A percentile compares a stretch with the other conserved stretches of the same genome.
Conservation (phyloP, 2,329 filamentous ascomycete genomes). For the Periconia sp. region DNA sequence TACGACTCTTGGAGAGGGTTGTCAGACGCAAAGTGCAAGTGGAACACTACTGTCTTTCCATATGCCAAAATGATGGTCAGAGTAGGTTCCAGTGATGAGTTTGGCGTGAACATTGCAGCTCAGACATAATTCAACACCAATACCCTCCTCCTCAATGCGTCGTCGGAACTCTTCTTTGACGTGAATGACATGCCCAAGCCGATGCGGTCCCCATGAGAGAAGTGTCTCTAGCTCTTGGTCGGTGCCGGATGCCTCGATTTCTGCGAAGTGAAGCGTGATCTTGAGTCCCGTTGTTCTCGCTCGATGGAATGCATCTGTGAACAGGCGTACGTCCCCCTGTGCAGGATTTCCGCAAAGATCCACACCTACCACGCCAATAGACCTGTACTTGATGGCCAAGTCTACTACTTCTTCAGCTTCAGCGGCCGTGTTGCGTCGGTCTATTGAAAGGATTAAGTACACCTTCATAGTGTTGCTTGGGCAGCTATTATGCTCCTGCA, state of each 20-base stretch:
- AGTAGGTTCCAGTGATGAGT: conserved; percentile 69
- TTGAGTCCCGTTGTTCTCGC: conserved; percentile 64
- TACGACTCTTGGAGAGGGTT: not conserved
- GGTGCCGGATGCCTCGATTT: conserved; percentile 64
- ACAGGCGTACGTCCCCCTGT: conserved; percentile 65
- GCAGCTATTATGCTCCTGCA: conserved; percentile 58
- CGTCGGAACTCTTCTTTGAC: conserved; percentile 66
- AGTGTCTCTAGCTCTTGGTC: conserved; percentile 68
- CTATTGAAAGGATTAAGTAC: conserved; percentile 75
- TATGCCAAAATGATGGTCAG: conserved; percentile 77
- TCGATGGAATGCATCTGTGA: conserved; percentile 63
- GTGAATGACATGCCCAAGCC: conserved; percentile 81
- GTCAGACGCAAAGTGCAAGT: conserved; percentile 71
- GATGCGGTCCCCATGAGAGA: conserved; percentile 68
- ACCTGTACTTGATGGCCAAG: conserved; percentile 64
- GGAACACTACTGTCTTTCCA: conserved; percentile 65
- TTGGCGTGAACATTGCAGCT: conserved; percentile 81
- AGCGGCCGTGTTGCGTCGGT: conserved; percentile 65
- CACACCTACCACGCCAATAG: conserved; percentile 69
- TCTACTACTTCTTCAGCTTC: conserved; percentile 70
- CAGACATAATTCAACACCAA: conserved; percentile 78
- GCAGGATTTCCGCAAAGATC: conserved; percentile 81
- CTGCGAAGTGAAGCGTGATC: conserved; percentile 80
- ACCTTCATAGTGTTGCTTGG: conserved; percentile 58
- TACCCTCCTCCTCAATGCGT: conserved; percentile 58